Base-by-base conservation (phyloP, 2,329 filamentous ascomycete species). In the Ceratocystis eucalypticola region DNA sequence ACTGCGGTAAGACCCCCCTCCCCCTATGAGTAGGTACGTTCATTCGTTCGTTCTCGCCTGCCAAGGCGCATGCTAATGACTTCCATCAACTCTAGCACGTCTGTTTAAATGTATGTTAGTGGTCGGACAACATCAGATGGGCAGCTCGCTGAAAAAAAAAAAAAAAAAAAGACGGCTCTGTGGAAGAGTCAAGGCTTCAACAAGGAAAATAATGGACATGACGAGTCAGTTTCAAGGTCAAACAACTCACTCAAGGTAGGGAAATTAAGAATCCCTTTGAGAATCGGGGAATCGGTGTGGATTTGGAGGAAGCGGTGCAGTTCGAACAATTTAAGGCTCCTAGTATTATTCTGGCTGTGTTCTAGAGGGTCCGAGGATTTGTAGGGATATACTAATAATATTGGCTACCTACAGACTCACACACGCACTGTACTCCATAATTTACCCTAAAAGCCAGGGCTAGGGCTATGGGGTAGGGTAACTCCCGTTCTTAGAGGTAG, bases 161-260 rank as follows among this genome's bases (percentile, higher is more conserved):
- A 53, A 12, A 20, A 20, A 22, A 7, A 8, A 50, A 3, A 10
- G 20, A 53, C 48, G 20, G 10, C 48, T 20, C 3, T 10, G 22
- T 25, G 22, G 48, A 4, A 53, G 20, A 37, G 53, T 30, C 53
- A 20, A 7, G 25, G 17, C n/a, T 30, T 4, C 37, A 4, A 12
- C 10, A 10, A 41, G 10, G 28, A n/a, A 30, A 5, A 30, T 15
- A 4, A 7, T 37, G 8, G 55, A 10, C 15, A 37, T 59, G 55
- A 37, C 55, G 55, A 59, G 25, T 12, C 25, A 17, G 55, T 59
- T 59, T 59, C 55, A 59, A 59, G 28, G 55, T 59, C 55, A 59
- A 59, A 59, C 55, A 59, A 33, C 28, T 59, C 55, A 5, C 28
- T 59, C 55, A 59, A 20, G 12, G 12, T 15, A 59, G 55, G 55